A percentile compares a stretch with the other conserved stretches of the same genome.
Conservation (phyloP, 371 early-diverging fungal genomes). For the Mortierella sp. region DNA sequence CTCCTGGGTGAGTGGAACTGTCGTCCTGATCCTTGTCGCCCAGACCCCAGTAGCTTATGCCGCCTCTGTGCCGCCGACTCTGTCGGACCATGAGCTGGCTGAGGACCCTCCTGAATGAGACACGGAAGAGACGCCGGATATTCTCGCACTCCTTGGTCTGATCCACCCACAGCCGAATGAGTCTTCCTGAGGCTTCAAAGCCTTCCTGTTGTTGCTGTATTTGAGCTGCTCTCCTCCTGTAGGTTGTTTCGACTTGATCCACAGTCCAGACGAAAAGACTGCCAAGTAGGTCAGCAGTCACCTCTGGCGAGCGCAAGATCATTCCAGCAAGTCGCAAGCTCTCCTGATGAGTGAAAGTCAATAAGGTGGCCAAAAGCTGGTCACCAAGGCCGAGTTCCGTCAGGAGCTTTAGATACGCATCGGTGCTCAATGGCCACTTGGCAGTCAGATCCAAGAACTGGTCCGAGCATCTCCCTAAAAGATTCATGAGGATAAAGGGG, state of each 20-base stretch:
- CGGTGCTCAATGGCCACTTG: slow-evolving; percentile 29
- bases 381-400: slow-evolving; percentile 21
- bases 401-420: slow-evolving; percentile 21
- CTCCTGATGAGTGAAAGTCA: slow-evolving; percentile 18
- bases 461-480: slow-evolving; percentile 40
- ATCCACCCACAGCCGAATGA: slow-evolving; percentile 9
- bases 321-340: slow-evolving; percentile 6
- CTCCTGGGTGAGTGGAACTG: neutral
- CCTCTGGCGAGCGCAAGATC: slow-evolving; percentile 14
- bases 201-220: neutral
- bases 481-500: neutral
- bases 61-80: neutral
- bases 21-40: neutral
- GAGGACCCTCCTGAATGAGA: slow-evolving; percentile 13
- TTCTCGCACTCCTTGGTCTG: slow-evolving; percentile 6
- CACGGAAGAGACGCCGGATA: slow-evolving; percentile 17
- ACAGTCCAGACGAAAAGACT: slow-evolving; percentile 29
- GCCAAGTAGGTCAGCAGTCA: slow-evolving; percentile 1
- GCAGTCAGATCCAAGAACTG: slow-evolving; percentile 40
- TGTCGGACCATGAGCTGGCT: slow-evolving; percentile 17
- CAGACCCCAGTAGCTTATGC: neutral
- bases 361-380: slow-evolving; percentile 12
- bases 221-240: neutral
- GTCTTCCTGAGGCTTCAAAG: neutral
- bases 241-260: neutral